Conservation (phyloP, 331 rosid genomes). For the Quercus tomentella region DNA sequence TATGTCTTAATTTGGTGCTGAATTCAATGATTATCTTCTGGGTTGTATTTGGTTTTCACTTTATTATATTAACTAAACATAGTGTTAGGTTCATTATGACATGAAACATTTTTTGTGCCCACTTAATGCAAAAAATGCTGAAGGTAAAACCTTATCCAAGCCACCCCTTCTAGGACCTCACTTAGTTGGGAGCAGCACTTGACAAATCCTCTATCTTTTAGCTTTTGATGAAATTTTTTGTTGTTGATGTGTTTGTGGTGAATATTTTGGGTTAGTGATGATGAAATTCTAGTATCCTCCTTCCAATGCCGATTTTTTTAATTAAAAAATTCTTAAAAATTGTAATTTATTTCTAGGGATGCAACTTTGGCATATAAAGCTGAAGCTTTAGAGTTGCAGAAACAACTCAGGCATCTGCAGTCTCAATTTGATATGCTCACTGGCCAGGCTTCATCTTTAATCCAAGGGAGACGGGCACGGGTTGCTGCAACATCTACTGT, state of each 20-base stretch:
- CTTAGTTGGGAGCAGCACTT: not conserved
- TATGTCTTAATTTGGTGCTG: not conserved
- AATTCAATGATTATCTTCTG: not conserved
- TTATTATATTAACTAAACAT: not conserved
- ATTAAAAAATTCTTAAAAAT: not conserved
- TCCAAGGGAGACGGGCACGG: slow-evolving; percentile 87
- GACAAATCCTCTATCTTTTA: not conserved
- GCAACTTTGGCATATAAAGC: slow-evolving; percentile 65
- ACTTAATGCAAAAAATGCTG: not conserved
- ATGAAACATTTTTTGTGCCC: not conserved
- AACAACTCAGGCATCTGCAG: slow-evolving; percentile 64
- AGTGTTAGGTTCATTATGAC: not conserved
- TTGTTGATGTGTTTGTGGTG: not conserved
- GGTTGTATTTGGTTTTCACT: not conserved
- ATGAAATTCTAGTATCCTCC: not conserved
- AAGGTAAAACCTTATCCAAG: not conserved
- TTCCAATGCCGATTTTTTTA: slow-evolving; percentile 3
- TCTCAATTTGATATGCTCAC: slow-evolving; percentile 87
- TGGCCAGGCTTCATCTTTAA: slow-evolving; percentile 74
- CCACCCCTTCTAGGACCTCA: not conserved
- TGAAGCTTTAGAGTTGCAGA: slow-evolving; percentile 78
- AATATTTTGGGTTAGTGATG: not conserved
- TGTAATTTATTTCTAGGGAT: slow-evolving; percentile 44
- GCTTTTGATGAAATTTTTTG: not conserved
- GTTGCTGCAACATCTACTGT: slow-evolving; percentile 91